Conservation (phyloP, 139 green algal genomes). For the Chlamydomonas sphaeroides region DNA sequence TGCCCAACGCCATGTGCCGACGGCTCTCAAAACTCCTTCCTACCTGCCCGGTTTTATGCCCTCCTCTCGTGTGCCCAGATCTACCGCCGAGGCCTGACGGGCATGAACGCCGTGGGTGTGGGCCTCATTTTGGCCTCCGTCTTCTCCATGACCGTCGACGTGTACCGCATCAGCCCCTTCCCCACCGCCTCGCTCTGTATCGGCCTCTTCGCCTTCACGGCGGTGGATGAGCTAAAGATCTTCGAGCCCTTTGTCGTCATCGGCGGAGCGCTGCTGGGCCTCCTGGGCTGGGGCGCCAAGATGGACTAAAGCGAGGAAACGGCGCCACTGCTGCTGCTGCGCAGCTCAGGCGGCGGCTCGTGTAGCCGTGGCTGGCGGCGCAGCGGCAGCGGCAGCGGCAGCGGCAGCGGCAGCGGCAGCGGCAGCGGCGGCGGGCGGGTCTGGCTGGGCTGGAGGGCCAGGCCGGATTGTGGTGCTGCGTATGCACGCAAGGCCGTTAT, state of each 20-base stretch:
- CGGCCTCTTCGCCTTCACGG: slow-evolving; percentile 73
- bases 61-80: background rate
- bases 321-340: too few relatives aligned
- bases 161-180: slow-evolving; percentile 68
- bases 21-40: background rate
- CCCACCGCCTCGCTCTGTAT: slow-evolving; percentile 76
- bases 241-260: slow-evolving; percentile 82
- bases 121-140: slow-evolving; percentile 87
- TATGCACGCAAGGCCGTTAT: too few relatives aligned
- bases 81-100: slow-evolving; percentile 60
- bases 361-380: too few relatives aligned
- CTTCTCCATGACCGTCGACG: slow-evolving; percentile 81
- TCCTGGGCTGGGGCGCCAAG: slow-evolving; percentile 72
- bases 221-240: slow-evolving; percentile 70
- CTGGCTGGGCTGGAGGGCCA: too few relatives aligned
- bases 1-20: too few relatives aligned
- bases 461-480: too few relatives aligned
- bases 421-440: background rate
- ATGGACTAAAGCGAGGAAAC: slow-evolving; percentile 73
- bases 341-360: too few relatives aligned
- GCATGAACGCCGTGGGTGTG: slow-evolving; percentile 87
- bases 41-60: background rate
- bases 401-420: background rate
- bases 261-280: slow-evolving; percentile 72
- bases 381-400: too few relatives aligned